phyloP scores from a whole-genome alignment of 176 grass and related monocot species.

The bread wheat (Triticum aestivum) region IWGSC_CS_RefSeq_v2.1 NC_057798.1:800829203-800829702 shows the following conservation, averaged over 20 bases:
- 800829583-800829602: background rate
- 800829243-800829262: constrained; percentile 70
- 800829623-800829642: too few species aligned
- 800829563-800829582: background rate
- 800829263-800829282: constrained; percentile 70
- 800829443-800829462: too few species aligned
- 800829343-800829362: constrained; percentile 26
- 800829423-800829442: background rate
- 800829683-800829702: too few species aligned
- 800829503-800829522: constrained; percentile 14
- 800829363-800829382: background rate
- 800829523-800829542: background rate
- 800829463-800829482: background rate
- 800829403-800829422: background rate
- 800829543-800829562: background rate
- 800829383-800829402: constrained; percentile 34
- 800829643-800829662: too few species aligned
- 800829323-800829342: constrained; percentile 48
- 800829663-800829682: too few species aligned
- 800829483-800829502: background rate
- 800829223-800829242: constrained; percentile 60
- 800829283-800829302: constrained; percentile 56
- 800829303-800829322: constrained; percentile 89
- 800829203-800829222: constrained; percentile 77
- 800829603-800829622: background rate